Conservation (phyloP, 768 basidiomycete genomes). For the Nidularia sp. region DNA sequence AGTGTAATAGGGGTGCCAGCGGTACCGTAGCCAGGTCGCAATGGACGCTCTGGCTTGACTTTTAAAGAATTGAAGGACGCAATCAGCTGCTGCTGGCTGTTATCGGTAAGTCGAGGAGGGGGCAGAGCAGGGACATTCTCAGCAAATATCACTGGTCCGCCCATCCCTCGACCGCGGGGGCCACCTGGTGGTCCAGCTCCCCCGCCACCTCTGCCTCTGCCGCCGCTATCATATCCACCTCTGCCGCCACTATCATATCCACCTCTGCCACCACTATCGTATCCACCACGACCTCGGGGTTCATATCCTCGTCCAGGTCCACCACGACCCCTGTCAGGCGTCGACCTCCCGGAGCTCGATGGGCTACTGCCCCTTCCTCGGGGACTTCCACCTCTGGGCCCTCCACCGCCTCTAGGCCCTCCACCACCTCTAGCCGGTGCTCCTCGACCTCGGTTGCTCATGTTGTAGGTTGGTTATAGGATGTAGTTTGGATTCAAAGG, state of each 20-base stretch:
- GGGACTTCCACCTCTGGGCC: neutral
- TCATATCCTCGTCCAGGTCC: slow-evolving; percentile 17
- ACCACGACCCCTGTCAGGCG: slow-evolving; percentile 14
- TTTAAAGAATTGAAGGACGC: slow-evolving; percentile 28
- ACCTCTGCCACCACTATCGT: slow-evolving; percentile 17
- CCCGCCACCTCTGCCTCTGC: slow-evolving; percentile 9
- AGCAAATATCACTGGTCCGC: slow-evolving; percentile 32
- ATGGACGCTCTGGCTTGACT: slow-evolving; percentile 32
- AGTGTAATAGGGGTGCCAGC: slow-evolving; percentile 42
- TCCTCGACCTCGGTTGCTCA: neutral
- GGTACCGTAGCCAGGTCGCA: slow-evolving; percentile 57
- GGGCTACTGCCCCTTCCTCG: neutral
- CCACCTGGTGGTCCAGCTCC: slow-evolving; percentile 17
- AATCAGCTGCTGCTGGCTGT: slow-evolving; percentile 32
- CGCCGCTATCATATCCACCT: neutral
- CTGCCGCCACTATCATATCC: slow-evolving; percentile 14
- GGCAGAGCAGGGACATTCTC: slow-evolving; percentile 28
- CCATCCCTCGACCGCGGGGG: slow-evolving; percentile 20
- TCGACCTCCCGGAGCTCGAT: neutral
- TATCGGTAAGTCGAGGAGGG: slow-evolving; percentile 27
- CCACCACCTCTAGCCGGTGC: neutral
- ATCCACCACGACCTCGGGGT: slow-evolving; percentile 15
- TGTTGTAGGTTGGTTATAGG: neutral
- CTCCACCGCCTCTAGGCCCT: no score
- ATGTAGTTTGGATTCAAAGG: no score